phyloP scores from a whole-genome alignment of 805 yeast genomes.

The Yarrowia divulgata region DNA sequence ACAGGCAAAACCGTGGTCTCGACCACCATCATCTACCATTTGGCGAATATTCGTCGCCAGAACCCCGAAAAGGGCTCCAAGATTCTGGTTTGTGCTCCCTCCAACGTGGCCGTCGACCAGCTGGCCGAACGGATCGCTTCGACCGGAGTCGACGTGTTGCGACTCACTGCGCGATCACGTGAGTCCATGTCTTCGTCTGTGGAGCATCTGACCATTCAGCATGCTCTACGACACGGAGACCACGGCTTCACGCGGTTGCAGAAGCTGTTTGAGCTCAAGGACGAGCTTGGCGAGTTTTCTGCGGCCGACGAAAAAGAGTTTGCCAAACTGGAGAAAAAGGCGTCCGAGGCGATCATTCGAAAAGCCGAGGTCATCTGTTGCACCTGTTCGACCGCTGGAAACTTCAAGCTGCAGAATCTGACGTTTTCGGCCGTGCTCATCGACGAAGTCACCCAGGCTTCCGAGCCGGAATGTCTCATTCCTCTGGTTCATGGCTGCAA shows the following conservation, averaged over 20 bases:
- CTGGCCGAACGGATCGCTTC: constrained; percentile 72
- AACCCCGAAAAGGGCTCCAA: constrained; percentile 57
- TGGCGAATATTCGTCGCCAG: constrained; percentile 56
- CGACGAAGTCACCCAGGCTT: constrained; percentile 93
- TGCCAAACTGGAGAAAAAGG: constrained; percentile 53
- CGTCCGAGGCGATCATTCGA: constrained; percentile 60
- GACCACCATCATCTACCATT: constrained; percentile 82
- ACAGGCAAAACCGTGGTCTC: constrained; percentile 96
- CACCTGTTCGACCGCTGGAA: constrained; percentile 94
- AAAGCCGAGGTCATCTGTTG: constrained; percentile 82
- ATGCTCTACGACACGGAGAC: constrained; percentile 57
- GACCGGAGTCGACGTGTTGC: constrained; percentile 78
- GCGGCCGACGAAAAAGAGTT: constrained; percentile 59
- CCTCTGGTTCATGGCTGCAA: constrained; percentile 90
- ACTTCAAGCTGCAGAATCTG: constrained; percentile 61
- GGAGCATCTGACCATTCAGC: constrained; percentile 63
- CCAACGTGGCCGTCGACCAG: constrained; percentile 94
- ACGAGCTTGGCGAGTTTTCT: constrained; percentile 73
- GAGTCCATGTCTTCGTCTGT: constrained; percentile 80
- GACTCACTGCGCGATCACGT: constrained; percentile 76
- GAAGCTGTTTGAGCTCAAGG: constrained; percentile 64
- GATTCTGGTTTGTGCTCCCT: constrained; percentile 91
- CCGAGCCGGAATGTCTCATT: constrained; percentile 89
- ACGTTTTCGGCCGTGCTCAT: constrained; percentile 80
- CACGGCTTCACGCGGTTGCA: constrained; percentile 54